These are phyloP conservation scores for Hyphopichia buzzinii DNA, from an alignment of 1,139 yeast genomes.

Conservation along the genomic window DNA sequence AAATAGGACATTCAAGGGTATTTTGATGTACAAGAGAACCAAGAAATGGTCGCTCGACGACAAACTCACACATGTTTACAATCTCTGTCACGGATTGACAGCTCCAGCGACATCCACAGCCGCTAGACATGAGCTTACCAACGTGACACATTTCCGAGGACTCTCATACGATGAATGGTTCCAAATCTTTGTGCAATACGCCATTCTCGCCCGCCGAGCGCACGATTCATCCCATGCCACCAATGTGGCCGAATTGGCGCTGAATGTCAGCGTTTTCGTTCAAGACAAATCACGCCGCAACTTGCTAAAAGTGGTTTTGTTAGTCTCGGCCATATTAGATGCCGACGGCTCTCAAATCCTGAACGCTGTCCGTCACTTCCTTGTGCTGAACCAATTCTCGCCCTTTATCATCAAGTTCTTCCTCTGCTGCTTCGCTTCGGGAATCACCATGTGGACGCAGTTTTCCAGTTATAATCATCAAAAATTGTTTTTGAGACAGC, in stretches of 20 bases:
- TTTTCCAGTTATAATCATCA: conserved; percentile 82
- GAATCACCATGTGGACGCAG: conserved; percentile 53
- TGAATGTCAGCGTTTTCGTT: conserved; percentile 71
- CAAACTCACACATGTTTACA: conserved; percentile 63
- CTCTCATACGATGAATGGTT: conserved; percentile 81
- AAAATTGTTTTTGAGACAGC: conserved; percentile 82
- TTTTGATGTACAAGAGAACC: conserved; percentile 58
- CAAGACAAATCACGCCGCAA: conserved; percentile 57
- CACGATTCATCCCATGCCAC: conserved; percentile 61
- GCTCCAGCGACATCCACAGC: conserved; percentile 26
- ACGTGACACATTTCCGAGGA: conserved; percentile 66
- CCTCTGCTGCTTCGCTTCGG: conserved; percentile 65
- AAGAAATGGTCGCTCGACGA: conserved; percentile 68
- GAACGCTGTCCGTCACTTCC: conserved; percentile 57
- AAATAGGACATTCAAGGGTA: conserved; percentile 66
- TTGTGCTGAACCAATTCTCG: conserved; percentile 72
- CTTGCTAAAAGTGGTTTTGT: conserved; percentile 59
- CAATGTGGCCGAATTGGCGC: conserved; percentile 70
- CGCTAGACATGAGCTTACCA: conserved; percentile 36
- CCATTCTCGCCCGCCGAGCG: conserved; percentile 65
- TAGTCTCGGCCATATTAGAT: conserved; percentile 59
- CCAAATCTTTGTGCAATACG: conserved; percentile 73
- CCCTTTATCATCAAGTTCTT: conserved; percentile 67
- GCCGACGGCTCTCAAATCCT: conserved; percentile 49
- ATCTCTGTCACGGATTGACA: conserved; percentile 63